Conservation (phyloP, 176 grass and related monocot species). For the Rhynchospora tenuis region DNA sequence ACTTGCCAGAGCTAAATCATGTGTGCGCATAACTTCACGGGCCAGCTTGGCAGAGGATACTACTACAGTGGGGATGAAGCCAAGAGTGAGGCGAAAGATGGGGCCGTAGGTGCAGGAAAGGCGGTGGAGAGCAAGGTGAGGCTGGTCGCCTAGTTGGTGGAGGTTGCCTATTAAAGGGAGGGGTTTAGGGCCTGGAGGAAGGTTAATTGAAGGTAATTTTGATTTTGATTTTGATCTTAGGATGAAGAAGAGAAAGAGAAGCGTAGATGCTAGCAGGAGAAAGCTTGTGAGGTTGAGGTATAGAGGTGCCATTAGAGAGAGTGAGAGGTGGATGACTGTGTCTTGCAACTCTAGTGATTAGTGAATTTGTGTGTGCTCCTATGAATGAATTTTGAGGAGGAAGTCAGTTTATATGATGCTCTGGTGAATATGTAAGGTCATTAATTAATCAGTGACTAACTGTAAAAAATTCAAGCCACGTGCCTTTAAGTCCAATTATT, state of each 20-base stretch:
- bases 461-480: background rate
- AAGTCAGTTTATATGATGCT: background rate
- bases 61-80: conserved; percentile 40
- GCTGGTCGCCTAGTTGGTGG: conserved; percentile 31
- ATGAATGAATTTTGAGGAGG: background rate
- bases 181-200: conserved; percentile 18
- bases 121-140: conserved; percentile 22
- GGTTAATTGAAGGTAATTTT: background rate
- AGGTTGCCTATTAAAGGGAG: conserved; percentile 56
- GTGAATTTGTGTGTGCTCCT: background rate
- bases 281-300: background rate
- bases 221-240: conserved; percentile 9
- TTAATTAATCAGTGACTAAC: background rate
- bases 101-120: conserved; percentile 35
- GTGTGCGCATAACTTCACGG: conserved; percentile 37
- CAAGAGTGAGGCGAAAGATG: conserved; percentile 44
- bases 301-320: background rate
- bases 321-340: background rate
- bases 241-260: background rate
- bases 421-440: background rate
- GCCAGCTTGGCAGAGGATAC: conserved; percentile 44
- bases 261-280: background rate
- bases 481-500: background rate
- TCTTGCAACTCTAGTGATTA: background rate
- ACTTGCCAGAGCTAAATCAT: conserved; percentile 39